Conservation (phyloP, 2,329 filamentous ascomycete genomes). For the Geosmithia flava region DNA sequence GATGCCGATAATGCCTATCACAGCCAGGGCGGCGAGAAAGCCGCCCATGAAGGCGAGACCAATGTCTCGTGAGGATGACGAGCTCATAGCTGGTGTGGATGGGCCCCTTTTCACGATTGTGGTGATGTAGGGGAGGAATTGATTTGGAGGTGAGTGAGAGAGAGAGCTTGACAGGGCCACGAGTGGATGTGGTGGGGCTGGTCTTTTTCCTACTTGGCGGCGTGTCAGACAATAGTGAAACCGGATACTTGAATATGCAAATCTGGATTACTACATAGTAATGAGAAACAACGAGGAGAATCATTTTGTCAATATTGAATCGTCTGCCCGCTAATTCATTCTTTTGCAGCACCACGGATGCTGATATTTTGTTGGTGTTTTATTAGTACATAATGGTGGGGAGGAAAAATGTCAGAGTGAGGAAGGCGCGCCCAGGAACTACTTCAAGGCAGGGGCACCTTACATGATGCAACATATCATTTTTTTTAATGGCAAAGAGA, state of each 20-base stretch:
- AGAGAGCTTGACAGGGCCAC: no score
- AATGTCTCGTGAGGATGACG: constrained; percentile 9
- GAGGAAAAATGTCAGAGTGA: no score
- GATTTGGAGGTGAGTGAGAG: background rate
- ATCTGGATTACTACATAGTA: background rate
- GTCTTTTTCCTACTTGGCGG: background rate
- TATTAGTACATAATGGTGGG: no score
- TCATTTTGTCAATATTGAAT: no score
- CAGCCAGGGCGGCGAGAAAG: constrained; percentile 6
- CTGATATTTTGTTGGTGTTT: no score
- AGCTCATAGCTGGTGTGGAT: background rate
- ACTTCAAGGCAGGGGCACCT: no score
- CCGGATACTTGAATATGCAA: background rate
- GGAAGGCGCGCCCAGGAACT: no score
- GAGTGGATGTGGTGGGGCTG: background rate
- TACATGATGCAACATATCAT: no score
- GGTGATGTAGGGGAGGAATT: background rate
- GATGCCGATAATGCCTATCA: constrained; percentile 7
- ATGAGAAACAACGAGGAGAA: background rate
- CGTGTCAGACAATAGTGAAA: constrained; percentile 2
- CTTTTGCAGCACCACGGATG: no score
- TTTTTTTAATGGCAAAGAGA: background rate
- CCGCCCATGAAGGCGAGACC: constrained; percentile 15
- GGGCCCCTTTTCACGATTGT: background rate
- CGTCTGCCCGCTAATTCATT: no score